A percentile compares a stretch with the other conserved stretches of the same genome.
Evolutionary conservation across 257 asterid genomes (phyloP).

Genomic region (Agastache rugosa): DNA sequence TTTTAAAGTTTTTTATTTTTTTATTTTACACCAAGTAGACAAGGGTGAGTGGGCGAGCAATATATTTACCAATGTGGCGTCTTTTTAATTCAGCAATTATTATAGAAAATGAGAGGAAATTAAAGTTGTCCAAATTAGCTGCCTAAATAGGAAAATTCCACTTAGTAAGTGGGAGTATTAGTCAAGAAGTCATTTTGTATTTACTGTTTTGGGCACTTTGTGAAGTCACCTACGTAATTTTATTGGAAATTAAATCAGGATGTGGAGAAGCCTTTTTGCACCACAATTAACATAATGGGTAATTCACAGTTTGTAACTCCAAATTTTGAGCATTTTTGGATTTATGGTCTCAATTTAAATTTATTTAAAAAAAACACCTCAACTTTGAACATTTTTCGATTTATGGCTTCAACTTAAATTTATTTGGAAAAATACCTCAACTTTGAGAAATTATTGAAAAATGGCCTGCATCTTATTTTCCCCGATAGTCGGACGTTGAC

Average conservation of each 20-base stretch:
- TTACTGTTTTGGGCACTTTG: constrained; percentile 52
- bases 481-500: no score
- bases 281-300: constrained; percentile 28
- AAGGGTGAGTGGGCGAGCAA: constrained; percentile 42
- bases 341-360: no score
- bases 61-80: constrained; percentile 26
- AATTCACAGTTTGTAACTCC: no score
- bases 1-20: neutral
- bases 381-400: no score
- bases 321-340: no score
- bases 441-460: no score
- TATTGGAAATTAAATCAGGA: constrained; percentile 31
- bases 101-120: constrained; percentile 1
- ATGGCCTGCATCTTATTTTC: no score
- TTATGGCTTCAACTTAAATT: no score
- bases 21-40: constrained; percentile 17
- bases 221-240: constrained; percentile 20
- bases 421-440: no score
- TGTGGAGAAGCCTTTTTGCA: constrained; percentile 27
- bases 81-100: constrained; percentile 20
- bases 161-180: constrained; percentile 53
- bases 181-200: constrained; percentile 52
- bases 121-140: constrained; percentile 30
- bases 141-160: constrained; percentile 71
- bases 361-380: no score